These are phyloP conservation scores for Ormosia emarginata DNA, from an alignment of 306 rosid genomes.

Conservation along the genomic window DNA sequence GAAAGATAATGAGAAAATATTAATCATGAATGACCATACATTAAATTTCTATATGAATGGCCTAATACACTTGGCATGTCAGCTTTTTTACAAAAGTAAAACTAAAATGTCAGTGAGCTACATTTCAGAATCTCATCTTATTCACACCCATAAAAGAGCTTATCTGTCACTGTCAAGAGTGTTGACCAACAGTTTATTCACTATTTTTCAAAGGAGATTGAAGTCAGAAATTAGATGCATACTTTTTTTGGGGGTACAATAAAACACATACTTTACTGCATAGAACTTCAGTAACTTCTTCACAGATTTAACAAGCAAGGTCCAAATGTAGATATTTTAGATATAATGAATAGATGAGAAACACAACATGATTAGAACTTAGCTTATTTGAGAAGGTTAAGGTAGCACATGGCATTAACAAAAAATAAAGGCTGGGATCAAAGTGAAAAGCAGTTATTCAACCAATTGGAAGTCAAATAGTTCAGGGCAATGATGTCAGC, in stretches of 20 bases:
- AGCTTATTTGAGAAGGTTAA: background rate
- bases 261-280: background rate
- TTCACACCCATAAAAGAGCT: slow-evolving; percentile 10
- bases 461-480: background rate
- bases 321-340: background rate
- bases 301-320: slow-evolving; percentile 7
- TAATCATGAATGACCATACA: background rate
- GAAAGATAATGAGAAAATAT: slow-evolving; percentile 24
- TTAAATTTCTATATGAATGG: background rate
- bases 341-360: background rate
- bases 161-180: background rate
- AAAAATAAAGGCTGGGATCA: background rate
- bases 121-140: background rate
- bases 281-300: background rate
- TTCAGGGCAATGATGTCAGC: background rate
- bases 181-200: background rate
- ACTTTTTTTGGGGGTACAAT: background rate
- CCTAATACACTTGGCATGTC: slow-evolving; percentile 3
- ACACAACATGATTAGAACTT: background rate
- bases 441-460: background rate
- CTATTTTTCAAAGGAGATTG: slow-evolving; percentile 15
- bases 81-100: slow-evolving; percentile 16
- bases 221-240: background rate
- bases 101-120: slow-evolving; percentile 10
- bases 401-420: background rate